Base-by-base conservation (phyloP, 495 filamentous ascomycete species). In the Friedmanniomyces endolithicus region DNA sequence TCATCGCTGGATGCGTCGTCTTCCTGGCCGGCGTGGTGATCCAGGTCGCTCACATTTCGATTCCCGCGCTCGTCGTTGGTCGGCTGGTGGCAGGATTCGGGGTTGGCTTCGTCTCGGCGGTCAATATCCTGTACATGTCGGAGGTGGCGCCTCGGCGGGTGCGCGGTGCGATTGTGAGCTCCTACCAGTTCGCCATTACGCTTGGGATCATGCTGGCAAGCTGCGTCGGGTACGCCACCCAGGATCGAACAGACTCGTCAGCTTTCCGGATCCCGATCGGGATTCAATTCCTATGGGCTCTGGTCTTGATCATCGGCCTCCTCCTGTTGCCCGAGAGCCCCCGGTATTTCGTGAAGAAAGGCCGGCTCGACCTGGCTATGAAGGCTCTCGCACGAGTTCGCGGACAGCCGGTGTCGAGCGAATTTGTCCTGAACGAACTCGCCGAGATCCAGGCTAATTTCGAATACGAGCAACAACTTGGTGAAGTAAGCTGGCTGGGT, bases 51-150 rank as follows among this genome's bases (percentile, higher is more conserved):
- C 75, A 75, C 27, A 65, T 53, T 23, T 45, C 12, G 16, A 63
- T 78, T 8, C 66, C 71, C 37, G 72, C 83, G 29, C 77, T 88
- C 33, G 79, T 85, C 3, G 78, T 76, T 27, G 85, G 85, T 64
- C 82, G 85, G 74, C 65, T 87, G 53, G 71, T 88, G 61, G 80
- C 83, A 34, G 85, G 85, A 57, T 69, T 86, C 53, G 85, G 85
- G 68, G 78, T 87, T 48, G 85, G 85, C 52, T 84, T 86, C 56
- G 82, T 85, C 51, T 85, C 81, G 0, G 82, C 84, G 56, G 78
- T 86, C 63, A 78, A 86, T 68, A 83, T 86, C 65, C 73, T 86
- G 37, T 87, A 85, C 71, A 83, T 85, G 81, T 80, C 79, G 24
- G 83, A 85, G 68, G 74, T 77, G 53, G 73, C 75, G 9, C 82